These are phyloP conservation scores for Torulaspora maleeae DNA, from an alignment of 805 yeast genomes.

Conservation along the genomic window DNA sequence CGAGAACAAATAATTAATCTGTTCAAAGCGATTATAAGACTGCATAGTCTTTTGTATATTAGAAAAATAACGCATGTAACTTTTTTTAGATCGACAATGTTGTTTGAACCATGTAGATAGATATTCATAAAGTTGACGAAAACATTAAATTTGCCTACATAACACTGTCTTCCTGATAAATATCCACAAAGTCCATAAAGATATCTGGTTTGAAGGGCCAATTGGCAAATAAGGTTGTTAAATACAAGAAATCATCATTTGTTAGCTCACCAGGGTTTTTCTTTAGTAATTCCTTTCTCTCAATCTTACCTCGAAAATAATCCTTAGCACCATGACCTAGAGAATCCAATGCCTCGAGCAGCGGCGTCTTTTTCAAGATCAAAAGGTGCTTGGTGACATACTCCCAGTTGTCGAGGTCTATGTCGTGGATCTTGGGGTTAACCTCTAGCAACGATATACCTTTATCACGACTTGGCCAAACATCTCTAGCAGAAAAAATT, in stretches of 20 bases:
- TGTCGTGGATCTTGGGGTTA: constrained; percentile 41
- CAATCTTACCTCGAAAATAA: constrained; percentile 38
- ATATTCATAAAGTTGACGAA: neutral
- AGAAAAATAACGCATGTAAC: neutral
- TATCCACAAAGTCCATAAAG: constrained; percentile 41
- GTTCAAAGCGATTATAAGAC: neutral
- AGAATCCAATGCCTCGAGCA: constrained; percentile 44
- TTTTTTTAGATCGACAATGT: neutral
- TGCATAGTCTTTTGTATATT: constrained; percentile 3
- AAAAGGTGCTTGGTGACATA: constrained; percentile 60
- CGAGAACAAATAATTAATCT: neutral
- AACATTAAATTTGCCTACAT: neutral
- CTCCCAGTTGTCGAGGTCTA: constrained; percentile 58
- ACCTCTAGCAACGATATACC: constrained; percentile 57
- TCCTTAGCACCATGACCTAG: constrained; percentile 81
- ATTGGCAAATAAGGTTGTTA: constrained; percentile 49
- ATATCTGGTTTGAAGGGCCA: constrained; percentile 88
- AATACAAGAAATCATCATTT: constrained; percentile 47
- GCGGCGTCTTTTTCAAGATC: constrained; percentile 43
- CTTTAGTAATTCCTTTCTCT: constrained; percentile 38
- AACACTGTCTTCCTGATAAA: constrained; percentile 17
- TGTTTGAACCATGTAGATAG: neutral
- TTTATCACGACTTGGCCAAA: constrained; percentile 31
- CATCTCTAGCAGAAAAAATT: constrained; percentile 30
- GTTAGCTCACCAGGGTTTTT: constrained; percentile 48